A percentile compares a stretch with the other conserved stretches of the same genome.
These are phyloP conservation scores for Tetrahymena elliotti DNA, from an alignment of 73 alveolate genomes.

Conservation along the genomic window DNA sequence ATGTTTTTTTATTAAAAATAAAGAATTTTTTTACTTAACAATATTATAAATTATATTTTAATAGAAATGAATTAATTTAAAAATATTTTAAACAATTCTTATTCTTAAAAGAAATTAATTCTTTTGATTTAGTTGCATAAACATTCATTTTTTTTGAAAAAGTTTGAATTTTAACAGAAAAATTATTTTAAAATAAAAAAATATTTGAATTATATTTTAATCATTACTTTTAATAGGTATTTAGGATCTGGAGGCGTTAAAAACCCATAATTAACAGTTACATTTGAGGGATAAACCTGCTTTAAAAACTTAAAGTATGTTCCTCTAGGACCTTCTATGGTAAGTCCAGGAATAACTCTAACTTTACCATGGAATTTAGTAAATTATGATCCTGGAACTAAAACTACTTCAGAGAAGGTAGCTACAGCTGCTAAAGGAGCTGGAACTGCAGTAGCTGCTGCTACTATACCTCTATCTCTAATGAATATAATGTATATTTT, in stretches of 20 bases:
- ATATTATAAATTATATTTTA: too few relatives aligned
- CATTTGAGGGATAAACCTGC: background rate
- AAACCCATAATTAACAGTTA: background rate
- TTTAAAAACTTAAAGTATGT: background rate
- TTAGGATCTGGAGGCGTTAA: background rate
- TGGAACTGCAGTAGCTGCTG: background rate
- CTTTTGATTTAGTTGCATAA: too few relatives aligned
- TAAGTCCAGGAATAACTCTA: background rate
- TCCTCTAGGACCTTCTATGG: background rate
- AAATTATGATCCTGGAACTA: background rate
- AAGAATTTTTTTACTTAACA: too few relatives aligned
- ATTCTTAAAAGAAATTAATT: too few relatives aligned
- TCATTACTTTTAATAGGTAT: background rate
- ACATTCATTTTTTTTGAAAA: too few relatives aligned
- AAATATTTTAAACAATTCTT: too few relatives aligned
- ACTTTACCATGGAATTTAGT: background rate
- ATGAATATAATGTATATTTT: background rate
- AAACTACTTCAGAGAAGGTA: background rate
- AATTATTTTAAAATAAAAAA: too few relatives aligned
- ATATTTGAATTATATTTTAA: background rate
- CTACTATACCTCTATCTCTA: background rate
- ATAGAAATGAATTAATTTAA: too few relatives aligned
- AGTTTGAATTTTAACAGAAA: too few relatives aligned
- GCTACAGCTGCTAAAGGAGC: background rate
- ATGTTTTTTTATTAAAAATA: too few relatives aligned